Evolutionary conservation across 148 eudicot species (phyloP).

Genomic region (Amaranthus palmeri): DNA sequence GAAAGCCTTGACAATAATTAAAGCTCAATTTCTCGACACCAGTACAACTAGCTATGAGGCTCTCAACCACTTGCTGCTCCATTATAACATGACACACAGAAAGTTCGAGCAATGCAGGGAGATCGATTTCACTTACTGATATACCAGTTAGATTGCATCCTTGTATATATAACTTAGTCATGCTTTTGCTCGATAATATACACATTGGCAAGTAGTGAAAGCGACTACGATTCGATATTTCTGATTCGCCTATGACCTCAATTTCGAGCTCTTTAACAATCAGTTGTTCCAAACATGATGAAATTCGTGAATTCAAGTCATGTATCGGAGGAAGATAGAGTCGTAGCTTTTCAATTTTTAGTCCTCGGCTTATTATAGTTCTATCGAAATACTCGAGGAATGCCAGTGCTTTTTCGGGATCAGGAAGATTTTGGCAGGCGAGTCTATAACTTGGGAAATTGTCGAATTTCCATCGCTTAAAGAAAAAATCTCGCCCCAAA

Average conservation of each 20-base stretch:
- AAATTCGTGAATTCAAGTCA: background rate
- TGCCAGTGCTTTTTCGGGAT: background rate
- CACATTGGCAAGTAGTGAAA: background rate
- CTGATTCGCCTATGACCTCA: background rate
- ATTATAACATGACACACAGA: background rate
- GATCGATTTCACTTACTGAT: background rate
- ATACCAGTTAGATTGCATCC: background rate
- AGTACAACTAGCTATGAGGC: background rate
- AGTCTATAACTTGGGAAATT: background rate
- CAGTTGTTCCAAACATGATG: background rate
- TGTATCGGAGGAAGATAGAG: background rate
- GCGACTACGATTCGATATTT: background rate
- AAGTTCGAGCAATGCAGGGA: conserved; percentile 6
- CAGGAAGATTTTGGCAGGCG: background rate
- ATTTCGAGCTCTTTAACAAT: background rate
- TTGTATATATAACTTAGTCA: background rate
- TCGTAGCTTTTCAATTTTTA: background rate
- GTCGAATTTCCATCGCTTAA: background rate
- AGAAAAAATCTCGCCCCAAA: background rate
- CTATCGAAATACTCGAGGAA: background rate
- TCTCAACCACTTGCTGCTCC: background rate
- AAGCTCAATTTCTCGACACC: background rate
- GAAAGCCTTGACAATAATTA: background rate
- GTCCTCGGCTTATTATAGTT: background rate
- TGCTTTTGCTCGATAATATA: background rate